Conservation (phyloP, 129 eudicot genomes). For the Smallanthus sonchifolius region DNA sequence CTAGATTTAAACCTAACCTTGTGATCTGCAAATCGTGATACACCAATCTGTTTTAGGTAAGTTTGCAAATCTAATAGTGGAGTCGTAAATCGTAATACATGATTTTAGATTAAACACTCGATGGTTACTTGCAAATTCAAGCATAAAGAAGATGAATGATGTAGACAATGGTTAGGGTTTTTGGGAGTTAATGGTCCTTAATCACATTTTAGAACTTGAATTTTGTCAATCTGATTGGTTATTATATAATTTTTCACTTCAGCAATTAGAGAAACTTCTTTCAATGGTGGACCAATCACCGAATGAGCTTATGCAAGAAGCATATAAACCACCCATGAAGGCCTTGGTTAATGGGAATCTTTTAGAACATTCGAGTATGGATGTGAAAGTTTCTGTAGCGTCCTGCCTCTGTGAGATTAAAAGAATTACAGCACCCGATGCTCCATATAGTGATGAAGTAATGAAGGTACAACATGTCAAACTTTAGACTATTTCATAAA, state of each 20-base stretch:
- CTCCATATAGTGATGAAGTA: conserved; percentile 77
- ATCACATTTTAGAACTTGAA: neutral
- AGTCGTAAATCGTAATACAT: neutral
- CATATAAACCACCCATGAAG: conserved; percentile 45
- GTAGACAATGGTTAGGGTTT: neutral
- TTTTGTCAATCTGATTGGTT: conserved; percentile 1
- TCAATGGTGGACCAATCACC: conserved; percentile 90
- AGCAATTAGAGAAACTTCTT: conserved; percentile 60
- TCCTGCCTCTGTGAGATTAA: conserved; percentile 88
- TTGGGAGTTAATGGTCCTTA: neutral
- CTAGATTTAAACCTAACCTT: neutral
- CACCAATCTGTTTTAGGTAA: neutral
- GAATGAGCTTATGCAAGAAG: conserved; percentile 45
- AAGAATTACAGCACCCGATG: conserved; percentile 93
- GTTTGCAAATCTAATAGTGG: neutral
- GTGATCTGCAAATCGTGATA: neutral
- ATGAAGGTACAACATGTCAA: conserved; percentile 61
- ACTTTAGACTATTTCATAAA: neutral
- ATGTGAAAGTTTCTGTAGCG: conserved; percentile 77
- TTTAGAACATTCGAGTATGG: conserved; percentile 57
- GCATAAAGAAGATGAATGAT: neutral
- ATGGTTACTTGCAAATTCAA: neutral
- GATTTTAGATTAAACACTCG: conserved; percentile 5
- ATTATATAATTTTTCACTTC: conserved; percentile 10
- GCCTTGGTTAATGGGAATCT: conserved; percentile 54